A percentile compares a stretch with the other conserved stretches of the same genome.
phyloP scores from a whole-genome alignment of 1,284 basidiomycete genomes.

The Porogramme epimiltina region DNA sequence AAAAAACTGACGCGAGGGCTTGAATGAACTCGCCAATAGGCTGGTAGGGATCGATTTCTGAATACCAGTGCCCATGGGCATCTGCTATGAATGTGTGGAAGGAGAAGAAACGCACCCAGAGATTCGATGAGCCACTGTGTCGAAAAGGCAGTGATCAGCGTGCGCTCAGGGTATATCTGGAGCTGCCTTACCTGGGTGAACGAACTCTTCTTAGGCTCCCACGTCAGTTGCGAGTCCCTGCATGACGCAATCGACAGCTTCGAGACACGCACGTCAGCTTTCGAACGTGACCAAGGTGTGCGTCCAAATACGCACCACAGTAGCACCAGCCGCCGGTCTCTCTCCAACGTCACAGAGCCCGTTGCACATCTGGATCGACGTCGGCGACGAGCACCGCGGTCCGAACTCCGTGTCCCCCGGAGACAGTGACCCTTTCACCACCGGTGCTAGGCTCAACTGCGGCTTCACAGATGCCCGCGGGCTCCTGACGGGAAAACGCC shows the following conservation, averaged over 20 bases:
- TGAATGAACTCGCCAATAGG: conserved; percentile 11
- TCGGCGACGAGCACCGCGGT: conserved; percentile 17
- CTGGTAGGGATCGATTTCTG: conserved; percentile 3
- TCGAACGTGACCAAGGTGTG: not conserved
- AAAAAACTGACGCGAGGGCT: conserved; percentile 7
- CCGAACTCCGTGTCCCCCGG: not conserved
- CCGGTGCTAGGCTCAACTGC: conserved; percentile 7
- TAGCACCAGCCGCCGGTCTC: conserved; percentile 4
- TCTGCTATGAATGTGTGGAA: too few species aligned
- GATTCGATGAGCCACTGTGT: conserved; percentile 18
- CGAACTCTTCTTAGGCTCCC: conserved; percentile 22
- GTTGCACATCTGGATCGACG: conserved; percentile 14
- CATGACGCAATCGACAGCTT: conserved; percentile 26
- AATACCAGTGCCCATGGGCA: too few species aligned
- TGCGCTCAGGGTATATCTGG: too few species aligned
- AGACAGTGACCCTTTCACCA: conserved; percentile 4
- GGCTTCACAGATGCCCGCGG: conserved; percentile 8
- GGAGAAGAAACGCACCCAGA: not conserved
- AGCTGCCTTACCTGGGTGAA: too few species aligned
- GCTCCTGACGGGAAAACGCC: conserved; percentile 13
- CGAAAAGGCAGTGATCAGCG: conserved; percentile 22
- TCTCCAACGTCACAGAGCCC: conserved; percentile 18
- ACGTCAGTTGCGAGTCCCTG: conserved; percentile 23
- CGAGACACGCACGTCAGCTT: not conserved
- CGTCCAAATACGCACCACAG: conserved; percentile 13